Percentiles rank a stretch among this genome's conserved stretches.
phyloP scores from a whole-genome alignment of 1,284 basidiomycete species.

The Coniferiporia weirii region DNA sequence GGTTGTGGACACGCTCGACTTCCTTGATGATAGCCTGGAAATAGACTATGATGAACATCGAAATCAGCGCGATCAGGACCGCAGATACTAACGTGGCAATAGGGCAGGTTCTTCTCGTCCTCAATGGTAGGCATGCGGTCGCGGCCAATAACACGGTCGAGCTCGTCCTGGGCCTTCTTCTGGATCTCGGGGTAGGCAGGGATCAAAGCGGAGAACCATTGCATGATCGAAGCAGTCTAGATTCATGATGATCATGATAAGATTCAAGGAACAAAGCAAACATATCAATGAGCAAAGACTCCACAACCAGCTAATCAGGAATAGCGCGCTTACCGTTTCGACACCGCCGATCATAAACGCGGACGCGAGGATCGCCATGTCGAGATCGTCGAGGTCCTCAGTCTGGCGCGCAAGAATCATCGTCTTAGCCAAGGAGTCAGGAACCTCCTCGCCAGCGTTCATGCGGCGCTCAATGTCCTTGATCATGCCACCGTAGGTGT shows the following conservation, averaged over 20 bases:
- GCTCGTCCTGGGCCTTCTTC: conserved; percentile 26
- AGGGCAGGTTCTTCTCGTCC: conserved; percentile 24
- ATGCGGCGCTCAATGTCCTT: conserved; percentile 30
- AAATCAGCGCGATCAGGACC: neutral
- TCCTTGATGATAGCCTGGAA: conserved; percentile 11
- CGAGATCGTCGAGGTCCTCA: conserved; percentile 34
- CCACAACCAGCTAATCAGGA: neutral
- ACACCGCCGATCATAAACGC: conserved; percentile 40
- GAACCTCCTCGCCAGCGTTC: conserved; percentile 30
- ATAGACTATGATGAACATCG: neutral
- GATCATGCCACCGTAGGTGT: conserved; percentile 34
- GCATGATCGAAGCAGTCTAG: conserved; percentile 23
- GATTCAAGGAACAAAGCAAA: too few relatives aligned
- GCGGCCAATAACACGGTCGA: conserved; percentile 26
- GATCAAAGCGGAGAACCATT: conserved; percentile 29
- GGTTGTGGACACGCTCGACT: conserved; percentile 30
- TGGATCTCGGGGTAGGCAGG: conserved; percentile 27
- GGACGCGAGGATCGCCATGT: conserved; percentile 35
- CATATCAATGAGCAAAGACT: too few relatives aligned
- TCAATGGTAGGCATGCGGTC: conserved; percentile 23
- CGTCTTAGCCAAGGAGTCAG: conserved; percentile 37
- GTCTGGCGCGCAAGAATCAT: conserved; percentile 31
- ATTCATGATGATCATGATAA: neutral
- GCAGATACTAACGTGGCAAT: conserved; percentile 10
- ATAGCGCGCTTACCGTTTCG: conserved; percentile 29